Base-by-base conservation (phyloP, 73 alveolate genomes). In the Symbiodinium pilosum region DNA sequence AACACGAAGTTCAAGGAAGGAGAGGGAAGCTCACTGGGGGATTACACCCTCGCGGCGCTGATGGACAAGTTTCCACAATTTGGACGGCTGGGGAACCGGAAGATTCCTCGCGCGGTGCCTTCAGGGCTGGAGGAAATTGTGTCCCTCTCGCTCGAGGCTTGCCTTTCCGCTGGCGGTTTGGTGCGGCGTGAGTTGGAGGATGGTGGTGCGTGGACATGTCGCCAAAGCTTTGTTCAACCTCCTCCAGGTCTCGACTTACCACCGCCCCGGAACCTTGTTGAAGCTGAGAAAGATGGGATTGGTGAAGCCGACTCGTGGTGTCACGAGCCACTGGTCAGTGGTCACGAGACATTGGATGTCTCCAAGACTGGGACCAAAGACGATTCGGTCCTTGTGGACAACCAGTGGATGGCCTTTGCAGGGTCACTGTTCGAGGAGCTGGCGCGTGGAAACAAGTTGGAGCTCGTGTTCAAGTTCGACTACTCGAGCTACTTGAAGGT, bases 131-230 rank as follows among this genome's bases (percentile, higher is more conserved):
- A 12, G 71, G 20, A 43, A 84, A 71, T 43, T 84, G 92, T 84
- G 73, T 43, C 92, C 68, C 5, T 84, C 92, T 84, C 92, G 92
- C 69, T 84, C 92, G 92, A 11, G 92, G 92, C 92, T 84, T 84
- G 92, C 92, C 0, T 40, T 43, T 71, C 92, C 92, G 12, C 43
- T 84, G 4, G 73, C 92, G 3, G 92, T 84, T 16, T 84, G 92
- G 92, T 84, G 92, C 51, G 92, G 92, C 26, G 26, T 84, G 43
- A 84, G 73, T 21, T 43, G 41, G 92, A 41, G 92, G 43, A 43
- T 40, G 92, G 43, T 84, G 43, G 44, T 43, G 43, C 26, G 71
- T 8, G 71, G n/a, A n/a, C n/a, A n/a, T n/a, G n/a, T n/a, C n/a
- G n/a, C n/a, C n/a, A n/a, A n/a, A n/a, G n/a, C n/a, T n/a, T n/a